Evolutionary conservation across 2,329 filamentous ascomycete genomes (phyloP).

Genomic region (Sporothrix pseudoabietina): DNA sequence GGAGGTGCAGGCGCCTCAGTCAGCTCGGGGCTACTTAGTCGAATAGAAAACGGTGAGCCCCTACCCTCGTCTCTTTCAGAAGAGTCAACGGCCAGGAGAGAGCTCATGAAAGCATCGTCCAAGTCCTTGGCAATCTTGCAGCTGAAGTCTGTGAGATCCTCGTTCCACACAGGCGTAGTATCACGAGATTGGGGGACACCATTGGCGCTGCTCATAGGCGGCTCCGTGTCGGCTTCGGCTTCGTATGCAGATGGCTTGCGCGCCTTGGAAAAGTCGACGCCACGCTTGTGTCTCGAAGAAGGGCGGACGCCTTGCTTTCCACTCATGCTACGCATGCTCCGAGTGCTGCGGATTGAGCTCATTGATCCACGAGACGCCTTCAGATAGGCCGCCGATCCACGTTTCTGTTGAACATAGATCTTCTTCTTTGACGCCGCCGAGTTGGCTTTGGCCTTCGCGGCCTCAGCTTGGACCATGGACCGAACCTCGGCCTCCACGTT

Average conservation of each 20-base stretch:
- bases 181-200: background rate
- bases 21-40: conserved; percentile 41
- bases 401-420: conserved; percentile 40
- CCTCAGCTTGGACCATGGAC: conserved; percentile 39
- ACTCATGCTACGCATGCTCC: conserved; percentile 31
- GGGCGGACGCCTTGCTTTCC: conserved; percentile 49
- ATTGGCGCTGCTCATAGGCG: conserved; percentile 29
- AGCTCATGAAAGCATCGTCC: conserved; percentile 86
- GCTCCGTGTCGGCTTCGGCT: conserved; percentile 24
- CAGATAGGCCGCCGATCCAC: conserved; percentile 39
- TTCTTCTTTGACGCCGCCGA: conserved; percentile 27
- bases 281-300: conserved; percentile 53
- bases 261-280: conserved; percentile 57
- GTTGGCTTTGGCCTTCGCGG: conserved; percentile 23
- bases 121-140: conserved; percentile 85
- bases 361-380: conserved; percentile 48
- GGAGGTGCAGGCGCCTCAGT: background rate
- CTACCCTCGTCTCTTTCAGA: conserved; percentile 37
- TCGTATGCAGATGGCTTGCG: conserved; percentile 43
- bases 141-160: conserved; percentile 82
- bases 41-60: conserved; percentile 49
- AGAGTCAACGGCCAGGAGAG: conserved; percentile 44
- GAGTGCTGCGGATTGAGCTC: conserved; percentile 53
- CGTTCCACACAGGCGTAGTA: conserved; percentile 53
- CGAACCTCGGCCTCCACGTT: conserved; percentile 42